Evolutionary conservation across 2,329 filamentous ascomycete genomes (phyloP).

Genomic region (Byssothecium circinans): DNA sequence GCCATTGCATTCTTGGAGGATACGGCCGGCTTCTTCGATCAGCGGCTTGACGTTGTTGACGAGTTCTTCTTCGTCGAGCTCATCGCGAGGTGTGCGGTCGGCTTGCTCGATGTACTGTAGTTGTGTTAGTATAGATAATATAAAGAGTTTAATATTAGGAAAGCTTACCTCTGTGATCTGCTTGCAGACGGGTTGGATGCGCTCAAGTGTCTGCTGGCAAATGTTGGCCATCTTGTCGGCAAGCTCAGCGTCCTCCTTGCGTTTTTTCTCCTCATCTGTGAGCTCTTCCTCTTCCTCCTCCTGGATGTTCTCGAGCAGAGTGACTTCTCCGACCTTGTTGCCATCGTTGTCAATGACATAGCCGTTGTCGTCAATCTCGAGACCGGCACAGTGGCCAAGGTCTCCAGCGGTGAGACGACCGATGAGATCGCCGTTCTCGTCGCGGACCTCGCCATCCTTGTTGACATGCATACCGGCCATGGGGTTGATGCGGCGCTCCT

Average conservation of each 20-base stretch:
- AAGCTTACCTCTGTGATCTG: constrained; percentile 74
- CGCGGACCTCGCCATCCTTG: constrained; percentile 56
- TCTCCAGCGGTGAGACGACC: constrained; percentile 55
- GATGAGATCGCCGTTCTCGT: constrained; percentile 54
- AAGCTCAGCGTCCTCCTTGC: constrained; percentile 70
- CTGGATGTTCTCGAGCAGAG: constrained; percentile 63
- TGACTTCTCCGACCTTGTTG: constrained; percentile 66
- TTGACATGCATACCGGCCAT: constrained; percentile 60
- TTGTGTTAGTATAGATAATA: constrained; percentile 26
- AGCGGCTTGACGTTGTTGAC: constrained; percentile 85
- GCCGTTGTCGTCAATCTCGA: constrained; percentile 56
- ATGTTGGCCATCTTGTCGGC: constrained; percentile 73
- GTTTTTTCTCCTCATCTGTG: constrained; percentile 47
- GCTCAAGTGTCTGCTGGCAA: constrained; percentile 78
- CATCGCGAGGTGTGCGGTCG: constrained; percentile 79
- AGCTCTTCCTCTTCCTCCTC: constrained; percentile 59
- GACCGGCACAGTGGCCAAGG: constrained; percentile 55
- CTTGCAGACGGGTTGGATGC: constrained; percentile 81
- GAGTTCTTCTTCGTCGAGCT: constrained; percentile 86
- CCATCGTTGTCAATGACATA: constrained; percentile 58
- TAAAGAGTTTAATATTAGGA: too few species aligned
- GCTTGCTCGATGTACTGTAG: constrained; percentile 73
- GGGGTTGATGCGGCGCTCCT: constrained; percentile 59
- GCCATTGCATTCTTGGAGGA: constrained; percentile 84
- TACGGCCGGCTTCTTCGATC: constrained; percentile 80